A percentile compares a stretch with the other conserved stretches of the same genome.
phyloP scores from a whole-genome alignment of 306 rosid species.

The Oemleria cerasiformis region DNA sequence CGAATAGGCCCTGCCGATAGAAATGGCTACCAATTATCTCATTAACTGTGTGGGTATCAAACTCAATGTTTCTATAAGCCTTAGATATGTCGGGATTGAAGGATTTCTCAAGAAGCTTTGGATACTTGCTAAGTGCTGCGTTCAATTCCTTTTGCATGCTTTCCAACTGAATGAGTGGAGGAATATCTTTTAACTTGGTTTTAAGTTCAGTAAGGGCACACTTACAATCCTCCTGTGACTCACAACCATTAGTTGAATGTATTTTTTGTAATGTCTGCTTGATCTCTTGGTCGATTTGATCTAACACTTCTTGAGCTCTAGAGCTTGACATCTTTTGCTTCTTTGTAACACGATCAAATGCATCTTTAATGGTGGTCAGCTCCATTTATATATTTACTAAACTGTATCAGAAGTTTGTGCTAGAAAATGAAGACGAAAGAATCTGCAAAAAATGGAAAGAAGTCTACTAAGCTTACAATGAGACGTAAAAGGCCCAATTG shows the following conservation, averaged over 20 bases:
- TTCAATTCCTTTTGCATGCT: slow-evolving; percentile 79
- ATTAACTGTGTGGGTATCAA: slow-evolving; percentile 58
- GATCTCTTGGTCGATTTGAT: slow-evolving; percentile 48
- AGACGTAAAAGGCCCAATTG: background rate
- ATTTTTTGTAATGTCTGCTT: slow-evolving; percentile 52
- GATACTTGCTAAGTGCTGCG: slow-evolving; percentile 69
- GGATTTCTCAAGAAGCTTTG: slow-evolving; percentile 70
- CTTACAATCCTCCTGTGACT: slow-evolving; percentile 36
- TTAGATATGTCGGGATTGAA: slow-evolving; percentile 85
- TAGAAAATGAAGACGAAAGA: slow-evolving; percentile 1
- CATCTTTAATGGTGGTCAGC: slow-evolving; percentile 69
- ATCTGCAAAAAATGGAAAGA: slow-evolving; percentile 16
- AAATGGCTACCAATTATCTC: slow-evolving; percentile 78
- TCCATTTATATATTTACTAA: slow-evolving; percentile 46
- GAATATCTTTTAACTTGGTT: slow-evolving; percentile 48
- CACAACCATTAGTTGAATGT: slow-evolving; percentile 41
- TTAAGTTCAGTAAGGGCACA: slow-evolving; percentile 55
- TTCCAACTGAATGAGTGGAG: slow-evolving; percentile 64
- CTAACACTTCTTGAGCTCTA: slow-evolving; percentile 60
- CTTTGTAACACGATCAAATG: slow-evolving; percentile 44
- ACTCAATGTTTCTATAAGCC: slow-evolving; percentile 73
- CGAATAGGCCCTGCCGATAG: slow-evolving; percentile 77
- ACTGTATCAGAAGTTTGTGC: background rate
- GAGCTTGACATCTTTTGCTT: slow-evolving; percentile 82
- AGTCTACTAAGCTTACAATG: background rate